Percentiles rank a stretch among this genome's conserved stretches.
Evolutionary conservation across 1,284 basidiomycete species (phyloP).

Genomic region (Chalciporus sp.): DNA sequence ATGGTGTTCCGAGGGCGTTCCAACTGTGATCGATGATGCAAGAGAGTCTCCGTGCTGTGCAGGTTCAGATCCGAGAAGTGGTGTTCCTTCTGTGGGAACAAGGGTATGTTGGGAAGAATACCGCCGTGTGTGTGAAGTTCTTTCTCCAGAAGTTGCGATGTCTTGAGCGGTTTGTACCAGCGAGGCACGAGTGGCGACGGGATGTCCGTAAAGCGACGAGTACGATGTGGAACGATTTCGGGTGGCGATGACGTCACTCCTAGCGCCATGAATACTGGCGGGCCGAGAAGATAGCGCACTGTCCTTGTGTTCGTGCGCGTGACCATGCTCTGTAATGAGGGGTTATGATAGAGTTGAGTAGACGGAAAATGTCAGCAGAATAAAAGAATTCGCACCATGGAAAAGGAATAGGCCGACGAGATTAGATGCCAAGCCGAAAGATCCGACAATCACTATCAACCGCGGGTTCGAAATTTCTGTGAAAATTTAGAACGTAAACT

Average conservation of each 20-base stretch:
- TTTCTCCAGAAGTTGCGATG: conserved; percentile 55
- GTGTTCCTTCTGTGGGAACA: conserved; percentile 38
- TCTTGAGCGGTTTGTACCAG: conserved; percentile 89
- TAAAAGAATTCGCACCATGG: conserved; percentile 66
- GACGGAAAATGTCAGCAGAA: background rate
- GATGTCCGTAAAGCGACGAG: conserved; percentile 79
- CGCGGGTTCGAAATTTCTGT: conserved; percentile 88
- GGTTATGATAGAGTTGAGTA: conserved; percentile 4
- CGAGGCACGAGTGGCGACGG: conserved; percentile 85
- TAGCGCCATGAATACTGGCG: conserved; percentile 23
- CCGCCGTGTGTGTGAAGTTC: conserved; percentile 5
- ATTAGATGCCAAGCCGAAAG: conserved; percentile 88
- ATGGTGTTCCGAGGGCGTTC: conserved; percentile 21
- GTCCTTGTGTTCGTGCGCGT: conserved; percentile 54
- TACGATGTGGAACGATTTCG: conserved; percentile 54
- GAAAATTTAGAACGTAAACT: conserved; percentile 8
- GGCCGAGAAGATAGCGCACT: conserved; percentile 34
- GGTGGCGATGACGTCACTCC: conserved; percentile 30
- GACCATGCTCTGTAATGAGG: conserved; percentile 62
- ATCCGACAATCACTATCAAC: conserved; percentile 90
- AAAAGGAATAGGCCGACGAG: conserved; percentile 94
- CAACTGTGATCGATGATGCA: conserved; percentile 8
- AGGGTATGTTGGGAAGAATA: conserved; percentile 33
- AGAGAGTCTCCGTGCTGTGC: conserved; percentile 20
- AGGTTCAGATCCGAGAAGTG: conserved; percentile 37